Evolutionary conservation across 75 land plant species (phyloP).

Genomic region (Azolla pinnata): DNA sequence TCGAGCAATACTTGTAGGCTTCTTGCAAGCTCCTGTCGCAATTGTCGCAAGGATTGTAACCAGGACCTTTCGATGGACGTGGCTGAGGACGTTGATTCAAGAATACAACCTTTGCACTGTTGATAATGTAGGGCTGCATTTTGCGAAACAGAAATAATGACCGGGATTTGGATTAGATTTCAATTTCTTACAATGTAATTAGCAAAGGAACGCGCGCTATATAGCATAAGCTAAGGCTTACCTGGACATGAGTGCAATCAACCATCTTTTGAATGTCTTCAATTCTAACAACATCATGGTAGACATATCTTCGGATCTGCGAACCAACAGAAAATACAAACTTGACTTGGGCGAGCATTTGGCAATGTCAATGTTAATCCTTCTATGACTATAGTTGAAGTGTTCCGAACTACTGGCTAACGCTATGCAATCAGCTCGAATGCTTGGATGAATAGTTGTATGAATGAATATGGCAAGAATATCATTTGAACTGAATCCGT

Average conservation of each 20-base stretch:
- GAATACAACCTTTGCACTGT: conserved; percentile 56
- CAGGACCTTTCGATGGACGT: conserved; percentile 62
- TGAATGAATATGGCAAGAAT: no score
- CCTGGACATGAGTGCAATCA: conserved; percentile 83
- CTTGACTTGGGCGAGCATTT: background rate
- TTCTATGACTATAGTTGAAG: no score
- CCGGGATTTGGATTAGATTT: background rate
- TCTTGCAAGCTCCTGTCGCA: conserved; percentile 93
- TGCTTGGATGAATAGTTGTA: no score
- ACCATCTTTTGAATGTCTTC: conserved; percentile 87
- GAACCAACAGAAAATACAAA: background rate
- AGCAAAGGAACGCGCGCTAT: background rate
- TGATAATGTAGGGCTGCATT: conserved; percentile 47
- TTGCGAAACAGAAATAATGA: no score
- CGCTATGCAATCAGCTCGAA: no score
- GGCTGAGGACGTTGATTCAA: conserved; percentile 66
- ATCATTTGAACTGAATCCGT: no score
- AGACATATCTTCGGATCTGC: conserved; percentile 78
- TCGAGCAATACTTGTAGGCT: conserved; percentile 75
- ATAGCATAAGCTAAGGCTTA: conserved; percentile 12
- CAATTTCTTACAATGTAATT: background rate
- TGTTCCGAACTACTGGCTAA: no score
- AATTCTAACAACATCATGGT: conserved; percentile 83
- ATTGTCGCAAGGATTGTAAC: conserved; percentile 65
- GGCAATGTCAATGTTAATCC: no score